phyloP scores from a whole-genome alignment of 2,329 filamentous ascomycete genomes.

The Rhexocercosporidium sp. region DNA sequence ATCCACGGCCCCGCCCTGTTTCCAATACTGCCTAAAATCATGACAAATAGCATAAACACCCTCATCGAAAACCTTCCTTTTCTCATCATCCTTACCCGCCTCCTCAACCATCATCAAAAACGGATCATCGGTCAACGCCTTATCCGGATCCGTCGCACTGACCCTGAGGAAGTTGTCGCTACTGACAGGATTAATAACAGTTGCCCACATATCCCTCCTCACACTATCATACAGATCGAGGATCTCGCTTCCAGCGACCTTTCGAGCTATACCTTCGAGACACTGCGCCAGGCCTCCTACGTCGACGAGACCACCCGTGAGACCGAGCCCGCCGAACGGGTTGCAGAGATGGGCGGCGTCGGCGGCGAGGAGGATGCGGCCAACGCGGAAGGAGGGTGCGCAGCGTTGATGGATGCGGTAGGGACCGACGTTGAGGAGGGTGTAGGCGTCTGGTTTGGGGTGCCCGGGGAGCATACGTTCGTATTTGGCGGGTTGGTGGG shows the following conservation, averaged over 20 bases:
- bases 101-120: constrained; percentile 43
- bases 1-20: constrained; percentile 1
- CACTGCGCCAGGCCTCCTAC: constrained; percentile 66
- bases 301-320: constrained; percentile 69
- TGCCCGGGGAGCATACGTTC: constrained; percentile 62
- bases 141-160: constrained; percentile 44
- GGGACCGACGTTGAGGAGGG: constrained; percentile 56
- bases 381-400: constrained; percentile 51
- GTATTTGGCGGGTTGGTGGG: constrained; percentile 60
- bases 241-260: constrained; percentile 43
- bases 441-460: constrained; percentile 62
- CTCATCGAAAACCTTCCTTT: constrained; percentile 39
- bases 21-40: constrained; percentile 44
- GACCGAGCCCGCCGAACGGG: constrained; percentile 63
- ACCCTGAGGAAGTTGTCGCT: constrained; percentile 48
- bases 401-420: constrained; percentile 56
- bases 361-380: constrained; percentile 52
- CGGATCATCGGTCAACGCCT: constrained; percentile 44
- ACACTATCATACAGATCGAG: constrained; percentile 47
- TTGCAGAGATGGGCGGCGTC: constrained; percentile 57
- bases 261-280: constrained; percentile 48
- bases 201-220: constrained; percentile 44
- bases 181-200: constrained; percentile 47
- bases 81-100: constrained; percentile 35
- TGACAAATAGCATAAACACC: constrained; percentile 41